Conservation (phyloP, 495 filamentous ascomycete genomes). For the Chlorociboria aeruginascens region DNA sequence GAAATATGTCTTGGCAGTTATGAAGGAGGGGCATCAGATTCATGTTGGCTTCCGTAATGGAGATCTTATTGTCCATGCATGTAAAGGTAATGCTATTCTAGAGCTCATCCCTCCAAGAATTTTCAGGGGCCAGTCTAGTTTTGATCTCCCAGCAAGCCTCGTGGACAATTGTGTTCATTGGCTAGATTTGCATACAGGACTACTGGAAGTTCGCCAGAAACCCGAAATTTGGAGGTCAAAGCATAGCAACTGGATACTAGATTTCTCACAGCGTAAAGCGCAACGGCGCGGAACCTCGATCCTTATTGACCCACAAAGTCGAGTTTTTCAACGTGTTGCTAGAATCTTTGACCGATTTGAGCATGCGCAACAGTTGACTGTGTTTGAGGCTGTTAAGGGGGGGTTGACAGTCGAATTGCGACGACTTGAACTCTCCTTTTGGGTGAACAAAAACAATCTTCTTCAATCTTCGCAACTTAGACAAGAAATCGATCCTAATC, state of each 20-base stretch:
- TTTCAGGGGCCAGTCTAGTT: slow-evolving; percentile 17
- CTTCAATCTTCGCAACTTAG: slow-evolving; percentile 33
- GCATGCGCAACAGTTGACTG: slow-evolving; percentile 21
- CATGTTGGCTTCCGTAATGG: slow-evolving; percentile 37
- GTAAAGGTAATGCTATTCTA: slow-evolving; percentile 3
- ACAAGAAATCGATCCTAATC: slow-evolving; percentile 37
- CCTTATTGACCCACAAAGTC: slow-evolving; percentile 21
- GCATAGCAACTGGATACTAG: slow-evolving; percentile 20
- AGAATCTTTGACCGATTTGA: slow-evolving; percentile 27
- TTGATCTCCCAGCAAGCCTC: slow-evolving; percentile 40
- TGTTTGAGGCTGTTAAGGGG: slow-evolving; percentile 21
- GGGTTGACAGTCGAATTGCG: slow-evolving; percentile 24
- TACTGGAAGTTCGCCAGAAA: slow-evolving; percentile 39
- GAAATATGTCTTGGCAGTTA: slow-evolving; percentile 27
- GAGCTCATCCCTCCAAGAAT: slow-evolving; percentile 25
- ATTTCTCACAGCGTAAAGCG: slow-evolving; percentile 17
- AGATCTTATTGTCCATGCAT: slow-evolving; percentile 27
- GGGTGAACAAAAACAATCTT: slow-evolving; percentile 20
- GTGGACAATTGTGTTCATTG: slow-evolving; percentile 44
- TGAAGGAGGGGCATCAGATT: slow-evolving; percentile 25
- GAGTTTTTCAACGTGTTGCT: slow-evolving; percentile 19
- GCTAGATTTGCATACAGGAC: slow-evolving; percentile 33
- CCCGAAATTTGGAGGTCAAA: slow-evolving; percentile 29
- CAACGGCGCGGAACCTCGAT: slow-evolving; percentile 5
- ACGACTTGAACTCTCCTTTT: slow-evolving; percentile 31